Percentiles rank a stretch among this genome's conserved stretches.
These are phyloP conservation scores for Fusarium anthophilum DNA, from an alignment of 2,329 filamentous ascomycete genomes.

Conservation along the genomic window DNA sequence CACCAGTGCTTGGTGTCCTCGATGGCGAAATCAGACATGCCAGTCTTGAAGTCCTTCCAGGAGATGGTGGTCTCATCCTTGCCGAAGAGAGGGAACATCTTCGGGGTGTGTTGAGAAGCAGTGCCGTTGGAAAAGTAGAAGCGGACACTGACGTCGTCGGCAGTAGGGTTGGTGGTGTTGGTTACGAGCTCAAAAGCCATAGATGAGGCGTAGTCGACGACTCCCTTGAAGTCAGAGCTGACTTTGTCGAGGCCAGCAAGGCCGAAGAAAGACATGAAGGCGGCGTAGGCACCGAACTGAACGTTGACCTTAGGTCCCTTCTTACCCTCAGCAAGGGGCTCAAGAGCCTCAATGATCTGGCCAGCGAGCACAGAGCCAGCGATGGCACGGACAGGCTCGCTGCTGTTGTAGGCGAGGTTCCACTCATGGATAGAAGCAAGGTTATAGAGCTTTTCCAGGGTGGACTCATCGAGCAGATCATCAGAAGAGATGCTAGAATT, in stretches of 20 bases:
- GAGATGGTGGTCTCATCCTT: constrained; percentile 63
- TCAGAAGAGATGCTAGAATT: constrained; percentile 67
- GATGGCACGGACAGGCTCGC: constrained; percentile 71
- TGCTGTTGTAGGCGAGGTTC: constrained; percentile 82
- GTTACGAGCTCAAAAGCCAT: constrained; percentile 81
- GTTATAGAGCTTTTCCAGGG: constrained; percentile 71
- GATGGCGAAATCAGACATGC: constrained; percentile 74
- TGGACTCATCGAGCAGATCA: constrained; percentile 67
- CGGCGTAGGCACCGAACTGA: constrained; percentile 69
- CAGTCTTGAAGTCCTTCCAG: constrained; percentile 73
- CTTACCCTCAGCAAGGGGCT: constrained; percentile 57
- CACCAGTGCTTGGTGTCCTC: constrained; percentile 77
- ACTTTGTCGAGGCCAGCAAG: constrained; percentile 61
- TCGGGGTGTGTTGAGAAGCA: constrained; percentile 61
- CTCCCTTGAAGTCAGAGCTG: constrained; percentile 73
- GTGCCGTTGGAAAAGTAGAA: constrained; percentile 71
- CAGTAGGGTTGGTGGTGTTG: constrained; percentile 57
- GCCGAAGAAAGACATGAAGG: constrained; percentile 72
- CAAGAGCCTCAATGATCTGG: constrained; percentile 63
- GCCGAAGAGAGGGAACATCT: constrained; percentile 68
- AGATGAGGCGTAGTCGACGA: constrained; percentile 85
- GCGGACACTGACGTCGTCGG: constrained; percentile 63
- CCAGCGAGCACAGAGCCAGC: constrained; percentile 66
- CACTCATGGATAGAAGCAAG: constrained; percentile 85
- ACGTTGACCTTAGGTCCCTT: constrained; percentile 55